Base-by-base conservation (phyloP, 1,139 yeast species). In the Hyphopichia wangnamkhiaoensis region DNA sequence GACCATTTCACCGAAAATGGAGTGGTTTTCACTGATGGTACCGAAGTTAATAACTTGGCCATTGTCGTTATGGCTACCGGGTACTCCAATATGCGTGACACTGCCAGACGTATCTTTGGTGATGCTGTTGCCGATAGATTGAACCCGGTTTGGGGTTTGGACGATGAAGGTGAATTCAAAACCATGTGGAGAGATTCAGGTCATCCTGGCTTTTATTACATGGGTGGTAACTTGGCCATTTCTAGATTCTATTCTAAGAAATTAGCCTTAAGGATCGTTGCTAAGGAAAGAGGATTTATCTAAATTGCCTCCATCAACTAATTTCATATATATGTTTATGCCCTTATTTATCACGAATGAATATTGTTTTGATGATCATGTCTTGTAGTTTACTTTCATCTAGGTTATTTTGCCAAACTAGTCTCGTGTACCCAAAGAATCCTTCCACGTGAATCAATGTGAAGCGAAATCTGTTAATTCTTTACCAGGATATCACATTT, bases 11-110 rank as follows among this genome's bases (percentile, higher is more conserved):
- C 61, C 10, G 67, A 63, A 41, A 48, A 53, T 43, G 65, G 70
- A 3, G 71, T 71, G 29, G 56, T 55, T 9, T 60, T 71, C 33
- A 50, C 59, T n/a, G 73, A 71, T 39, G 76, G 76, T 5, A 40
- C 65, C 5, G 37, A 40, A 7, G 45, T 67, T 31, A 59, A 64
- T 23, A 56, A 61, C 27, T 37, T 64, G 25, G 72, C 70, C 29
- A 49, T 66, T 31, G 66, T 71, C 17, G 72, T 71, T 16, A 55
- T 70, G 45, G 75, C 75, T 10, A 71, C 77, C 3, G 77, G 77
- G 4, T 68, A 64, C 46, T 57, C 68, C 28, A 66, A 67, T 47
- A 65, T 68, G 69, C 62, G 55, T 48, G 72, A 69, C 24, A 63
- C 74, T 28, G 72, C 69, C 3, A 52, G 56, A 38, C 56, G 57